Base-by-base conservation (phyloP, 805 yeast species). In the Ogataea neopini region DNA sequence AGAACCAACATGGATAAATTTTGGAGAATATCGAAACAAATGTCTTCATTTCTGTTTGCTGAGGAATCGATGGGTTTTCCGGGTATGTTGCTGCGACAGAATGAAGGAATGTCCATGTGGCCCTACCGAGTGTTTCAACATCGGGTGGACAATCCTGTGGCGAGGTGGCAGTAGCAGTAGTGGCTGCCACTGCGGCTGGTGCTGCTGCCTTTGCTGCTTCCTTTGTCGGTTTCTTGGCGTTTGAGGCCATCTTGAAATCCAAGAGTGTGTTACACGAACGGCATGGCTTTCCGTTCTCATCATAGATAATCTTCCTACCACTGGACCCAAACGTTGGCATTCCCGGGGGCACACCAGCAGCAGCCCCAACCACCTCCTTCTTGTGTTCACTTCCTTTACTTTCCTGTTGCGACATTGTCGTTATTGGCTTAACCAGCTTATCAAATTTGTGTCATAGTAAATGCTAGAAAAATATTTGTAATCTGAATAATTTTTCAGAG, bases 261-360 rank as follows among this genome's bases (percentile, higher is more conserved):
- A 81, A 65, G 30, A 92, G 68, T 0, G 90, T 68, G 67, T 91
- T 91, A 64, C 99, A 92, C 2, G 96, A 71, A 44, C 97, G 92
- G 62, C 99, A 92, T 49, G 97, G 97, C 66, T 88, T 91, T 1
- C 98, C 98, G 66, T 92, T 85, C 62, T 88, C 83, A 61, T 88
- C 97, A 48, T 87, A 81, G 18, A 88, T 67, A 49, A 89, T 84
- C 56, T 79, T 80, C 40, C 84, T 73, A 0, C 96, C 96, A 18
- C 77, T 62, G 2, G 77, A 71, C 0, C 88, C 88, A 41, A 73
- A 56, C 10, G 57, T 73, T 0, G 85, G 83, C 54, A 51, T 57
- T 17, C 58, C 59, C 3, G 47, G 36, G 19, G 39, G 20, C 5
- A 28, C 34, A 7, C 14, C 22, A 6, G 19, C 23, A 8, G 20